Percentiles rank a stretch among this genome's conserved stretches.
Conservation (phyloP, 106 monocot species). For the Platanthera zijinensis region DNA sequence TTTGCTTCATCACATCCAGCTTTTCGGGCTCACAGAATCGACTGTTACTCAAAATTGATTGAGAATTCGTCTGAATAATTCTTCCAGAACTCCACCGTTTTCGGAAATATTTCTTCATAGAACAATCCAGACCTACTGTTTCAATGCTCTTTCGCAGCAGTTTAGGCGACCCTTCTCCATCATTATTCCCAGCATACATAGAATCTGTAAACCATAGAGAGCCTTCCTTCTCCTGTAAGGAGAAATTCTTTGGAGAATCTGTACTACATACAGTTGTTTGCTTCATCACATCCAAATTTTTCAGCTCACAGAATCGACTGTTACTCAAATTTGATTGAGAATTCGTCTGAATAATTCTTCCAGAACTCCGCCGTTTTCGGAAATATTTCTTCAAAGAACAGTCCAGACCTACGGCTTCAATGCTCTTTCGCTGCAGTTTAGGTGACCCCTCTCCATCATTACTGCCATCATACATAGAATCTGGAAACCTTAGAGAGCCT, state of each 20-base stretch:
- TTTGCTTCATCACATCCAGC: neutral
- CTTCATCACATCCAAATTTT: neutral
- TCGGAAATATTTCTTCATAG: neutral
- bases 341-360: neutral
- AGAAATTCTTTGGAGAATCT: neutral
- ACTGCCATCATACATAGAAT: neutral
- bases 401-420: neutral
- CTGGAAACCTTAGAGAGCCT: neutral
- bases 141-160: constrained; percentile 2
- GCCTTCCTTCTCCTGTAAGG: neutral
- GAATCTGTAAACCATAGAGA: neutral
- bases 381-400: neutral
- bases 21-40: neutral
- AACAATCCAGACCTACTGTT: neutral
- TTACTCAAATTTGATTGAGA: neutral
- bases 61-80: neutral
- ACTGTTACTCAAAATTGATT: neutral
- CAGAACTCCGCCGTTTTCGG: neutral
- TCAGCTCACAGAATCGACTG: neutral
- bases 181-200: neutral
- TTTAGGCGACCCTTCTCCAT: neutral
- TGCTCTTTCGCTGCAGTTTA: constrained; percentile 4
- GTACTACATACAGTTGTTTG: neutral
- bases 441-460: neutral
- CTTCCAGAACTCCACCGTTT: neutral